Percentiles rank a stretch among this genome's conserved stretches.
These are phyloP conservation scores for Saccharomyces mikatae DNA, from an alignment of 805 yeast species.

Conservation along the genomic window DNA sequence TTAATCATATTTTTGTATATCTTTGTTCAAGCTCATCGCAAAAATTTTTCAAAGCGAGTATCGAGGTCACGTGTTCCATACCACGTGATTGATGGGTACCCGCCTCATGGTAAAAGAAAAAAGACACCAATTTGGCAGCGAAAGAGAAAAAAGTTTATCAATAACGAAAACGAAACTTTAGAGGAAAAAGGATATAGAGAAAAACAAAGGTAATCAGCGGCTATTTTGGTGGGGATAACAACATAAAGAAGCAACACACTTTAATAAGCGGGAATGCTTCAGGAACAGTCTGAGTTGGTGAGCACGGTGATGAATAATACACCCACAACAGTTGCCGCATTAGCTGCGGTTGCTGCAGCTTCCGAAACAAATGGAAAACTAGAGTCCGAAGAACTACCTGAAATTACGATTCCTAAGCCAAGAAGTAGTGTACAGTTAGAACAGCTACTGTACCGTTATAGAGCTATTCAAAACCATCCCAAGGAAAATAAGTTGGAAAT, in stretches of 20 bases:
- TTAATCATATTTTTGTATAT: background rate
- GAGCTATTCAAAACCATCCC: constrained; percentile 22
- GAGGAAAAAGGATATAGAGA: background rate
- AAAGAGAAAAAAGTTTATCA: background rate
- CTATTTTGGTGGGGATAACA: background rate
- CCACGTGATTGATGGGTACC: background rate
- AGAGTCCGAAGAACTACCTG: background rate
- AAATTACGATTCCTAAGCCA: constrained; percentile 22
- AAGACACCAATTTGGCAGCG: background rate
- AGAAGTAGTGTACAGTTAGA: constrained; percentile 22
- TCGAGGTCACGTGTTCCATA: background rate
- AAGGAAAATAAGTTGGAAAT: constrained; percentile 32
- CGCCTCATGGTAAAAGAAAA: background rate
- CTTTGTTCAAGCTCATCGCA: background rate
- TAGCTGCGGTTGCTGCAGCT: background rate
- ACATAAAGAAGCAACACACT: background rate
- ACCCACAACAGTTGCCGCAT: background rate
- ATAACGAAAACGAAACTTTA: background rate
- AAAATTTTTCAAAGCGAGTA: background rate
- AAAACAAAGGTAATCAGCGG: background rate
- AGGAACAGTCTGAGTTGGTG: background rate
- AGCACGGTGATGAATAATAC: background rate
- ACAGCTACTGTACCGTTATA: constrained; percentile 27
- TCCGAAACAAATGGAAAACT: background rate
- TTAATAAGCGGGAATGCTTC: background rate